phyloP scores from a whole-genome alignment of 495 filamentous ascomycete genomes.

The Podospora conica region DNA sequence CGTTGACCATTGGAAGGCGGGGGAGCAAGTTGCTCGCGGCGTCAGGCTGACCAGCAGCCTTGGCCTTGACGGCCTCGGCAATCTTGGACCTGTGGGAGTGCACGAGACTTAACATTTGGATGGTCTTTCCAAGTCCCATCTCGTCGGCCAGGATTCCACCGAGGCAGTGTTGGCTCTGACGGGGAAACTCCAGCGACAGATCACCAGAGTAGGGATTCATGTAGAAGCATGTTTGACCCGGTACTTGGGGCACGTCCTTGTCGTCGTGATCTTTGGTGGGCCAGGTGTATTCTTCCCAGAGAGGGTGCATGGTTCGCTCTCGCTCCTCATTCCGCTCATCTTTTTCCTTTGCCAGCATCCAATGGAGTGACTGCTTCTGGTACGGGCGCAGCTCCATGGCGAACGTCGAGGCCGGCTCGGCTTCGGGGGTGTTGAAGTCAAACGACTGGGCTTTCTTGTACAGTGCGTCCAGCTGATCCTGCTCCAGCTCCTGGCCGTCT shows the following conservation, averaged over 20 bases:
- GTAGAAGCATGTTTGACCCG: conserved; percentile 69
- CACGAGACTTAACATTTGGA: conserved; percentile 92
- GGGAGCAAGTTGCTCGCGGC: conserved; percentile 44
- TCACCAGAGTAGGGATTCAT: conserved; percentile 96
- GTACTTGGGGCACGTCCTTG: conserved; percentile 57
- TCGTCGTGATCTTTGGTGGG: conserved; percentile 84
- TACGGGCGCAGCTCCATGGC: conserved; percentile 80
- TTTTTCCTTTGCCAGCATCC: conserved; percentile 93
- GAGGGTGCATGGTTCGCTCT: conserved; percentile 80
- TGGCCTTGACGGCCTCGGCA: conserved; percentile 45
- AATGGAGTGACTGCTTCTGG: conserved; percentile 89
- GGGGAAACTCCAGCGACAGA: conserved; percentile 84
- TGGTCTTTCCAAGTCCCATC: conserved; percentile 89
- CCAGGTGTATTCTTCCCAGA: conserved; percentile 96
- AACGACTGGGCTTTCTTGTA: conserved; percentile 97
- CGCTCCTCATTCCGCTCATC: conserved; percentile 58
- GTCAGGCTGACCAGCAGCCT: conserved; percentile 34
- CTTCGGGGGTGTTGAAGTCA: conserved; percentile 84
- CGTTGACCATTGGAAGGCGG: conserved; percentile 49
- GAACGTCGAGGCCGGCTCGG: conserved; percentile 76
- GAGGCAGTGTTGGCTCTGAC: conserved; percentile 88
- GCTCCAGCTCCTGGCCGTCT: conserved; percentile 84
- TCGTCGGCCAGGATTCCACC: conserved; percentile 93
- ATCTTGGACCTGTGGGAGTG: conserved; percentile 70
- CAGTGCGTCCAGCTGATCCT: conserved; percentile 88